A percentile compares a stretch with the other conserved stretches of the same genome.
Conservation (phyloP, 139 green algal species). For the Chlorella sp. region DNA sequence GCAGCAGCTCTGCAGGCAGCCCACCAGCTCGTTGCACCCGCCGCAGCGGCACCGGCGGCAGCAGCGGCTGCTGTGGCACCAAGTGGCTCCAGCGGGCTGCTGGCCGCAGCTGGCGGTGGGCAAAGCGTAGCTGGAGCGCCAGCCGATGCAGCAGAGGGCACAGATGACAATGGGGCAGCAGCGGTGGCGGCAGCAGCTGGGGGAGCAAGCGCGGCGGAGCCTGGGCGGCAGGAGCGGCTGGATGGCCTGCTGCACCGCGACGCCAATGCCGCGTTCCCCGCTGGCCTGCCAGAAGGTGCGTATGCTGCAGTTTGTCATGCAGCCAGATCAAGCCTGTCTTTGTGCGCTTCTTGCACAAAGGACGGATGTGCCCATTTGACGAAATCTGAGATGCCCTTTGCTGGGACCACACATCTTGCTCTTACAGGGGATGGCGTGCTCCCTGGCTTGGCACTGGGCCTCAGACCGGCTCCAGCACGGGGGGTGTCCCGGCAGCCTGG, state of each 20-base stretch:
- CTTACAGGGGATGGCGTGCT: not conserved
- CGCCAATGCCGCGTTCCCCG: not conserved
- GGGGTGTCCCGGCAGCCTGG: not conserved
- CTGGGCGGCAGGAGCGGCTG: not conserved
- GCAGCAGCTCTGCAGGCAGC: too few relatives aligned
- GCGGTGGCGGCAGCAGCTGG: not conserved
- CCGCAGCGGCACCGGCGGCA: too few relatives aligned
- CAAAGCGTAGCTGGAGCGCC: not conserved
- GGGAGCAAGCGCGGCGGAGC: not conserved
- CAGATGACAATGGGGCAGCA: not conserved
- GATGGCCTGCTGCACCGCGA: constrained; percentile 2
- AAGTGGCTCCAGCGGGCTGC: too few relatives aligned
- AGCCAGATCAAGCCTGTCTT: too few relatives aligned
- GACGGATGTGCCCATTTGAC: too few relatives aligned
- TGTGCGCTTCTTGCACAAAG: too few relatives aligned
- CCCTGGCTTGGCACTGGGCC: not conserved
- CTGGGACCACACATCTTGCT: not conserved
- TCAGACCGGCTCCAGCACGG: not conserved
- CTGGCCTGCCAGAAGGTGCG: not conserved
- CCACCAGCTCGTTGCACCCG: too few relatives aligned
- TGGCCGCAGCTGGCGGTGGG: too few relatives aligned
- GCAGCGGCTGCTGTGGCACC: too few relatives aligned
- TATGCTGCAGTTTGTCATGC: not conserved
- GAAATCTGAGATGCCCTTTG: too few relatives aligned
- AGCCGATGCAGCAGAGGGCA: not conserved